Evolutionary conservation across 306 rosid species (phyloP).

Genomic region (Prunus persica): DNA sequence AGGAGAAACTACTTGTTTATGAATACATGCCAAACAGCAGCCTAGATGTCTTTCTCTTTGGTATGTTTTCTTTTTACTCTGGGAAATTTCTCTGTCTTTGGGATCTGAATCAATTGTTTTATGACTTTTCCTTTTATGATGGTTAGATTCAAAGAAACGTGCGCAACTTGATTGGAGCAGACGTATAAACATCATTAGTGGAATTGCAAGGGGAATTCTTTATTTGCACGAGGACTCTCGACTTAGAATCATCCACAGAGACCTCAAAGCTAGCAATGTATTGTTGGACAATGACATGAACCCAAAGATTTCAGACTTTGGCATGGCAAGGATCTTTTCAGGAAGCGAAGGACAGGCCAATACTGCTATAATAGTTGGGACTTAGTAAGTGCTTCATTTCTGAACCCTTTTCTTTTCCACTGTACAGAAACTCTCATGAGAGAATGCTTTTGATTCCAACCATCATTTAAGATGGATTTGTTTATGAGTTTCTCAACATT

Average conservation of each 20-base stretch:
- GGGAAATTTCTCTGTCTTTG: neutral
- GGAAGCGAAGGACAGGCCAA: conserved; percentile 37
- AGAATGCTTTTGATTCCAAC: too few species aligned
- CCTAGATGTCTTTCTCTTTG: conserved; percentile 55
- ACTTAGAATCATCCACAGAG: conserved; percentile 54
- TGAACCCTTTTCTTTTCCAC: neutral
- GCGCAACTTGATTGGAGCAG: conserved; percentile 45
- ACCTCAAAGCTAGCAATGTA: conserved; percentile 63
- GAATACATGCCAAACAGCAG: conserved; percentile 70
- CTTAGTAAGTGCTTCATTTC: conserved; percentile 43
- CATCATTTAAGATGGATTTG: too few species aligned
- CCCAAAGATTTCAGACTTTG: conserved; percentile 69
- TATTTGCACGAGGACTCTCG: conserved; percentile 70
- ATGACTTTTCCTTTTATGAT: neutral
- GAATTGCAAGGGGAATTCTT: conserved; percentile 56
- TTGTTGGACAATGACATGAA: conserved; percentile 51
- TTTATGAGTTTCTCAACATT: neutral
- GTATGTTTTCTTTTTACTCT: conserved; percentile 24
- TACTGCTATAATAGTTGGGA: conserved; percentile 58
- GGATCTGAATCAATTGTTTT: neutral
- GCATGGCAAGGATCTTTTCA: conserved; percentile 57
- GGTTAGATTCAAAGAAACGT: conserved; percentile 16
- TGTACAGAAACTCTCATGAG: neutral
- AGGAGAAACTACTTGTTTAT: conserved; percentile 62
- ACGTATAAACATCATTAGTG: conserved; percentile 51